These are phyloP conservation scores for Xylariaceae sp. DNA, from an alignment of 2,329 filamentous ascomycete genomes.

Conservation along the genomic window DNA sequence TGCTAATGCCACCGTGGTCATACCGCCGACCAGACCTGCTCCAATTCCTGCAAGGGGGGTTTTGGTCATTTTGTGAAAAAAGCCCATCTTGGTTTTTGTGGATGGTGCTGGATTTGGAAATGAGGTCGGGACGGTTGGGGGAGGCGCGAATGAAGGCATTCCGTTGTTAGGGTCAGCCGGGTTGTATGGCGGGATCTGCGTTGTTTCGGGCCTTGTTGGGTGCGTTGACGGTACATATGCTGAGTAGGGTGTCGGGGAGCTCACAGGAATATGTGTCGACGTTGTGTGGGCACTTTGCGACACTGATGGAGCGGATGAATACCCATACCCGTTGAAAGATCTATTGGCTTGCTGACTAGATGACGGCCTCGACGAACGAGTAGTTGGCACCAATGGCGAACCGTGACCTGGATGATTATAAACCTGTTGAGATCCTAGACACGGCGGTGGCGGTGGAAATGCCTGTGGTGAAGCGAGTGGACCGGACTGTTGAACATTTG, in stretches of 20 bases:
- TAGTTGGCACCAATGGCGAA: neutral
- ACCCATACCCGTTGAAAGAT: no score
- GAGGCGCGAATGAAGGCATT: conserved; percentile 9
- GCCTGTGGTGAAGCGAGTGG: neutral
- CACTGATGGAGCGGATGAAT: no score
- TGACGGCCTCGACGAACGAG: no score
- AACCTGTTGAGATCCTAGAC: conserved; percentile 2
- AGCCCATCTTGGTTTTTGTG: conserved; percentile 9
- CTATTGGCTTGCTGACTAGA: no score
- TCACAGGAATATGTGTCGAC: conserved; percentile 12
- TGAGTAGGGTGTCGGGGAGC: conserved; percentile 5
- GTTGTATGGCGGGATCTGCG: conserved; percentile 10
- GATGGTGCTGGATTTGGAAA: neutral
- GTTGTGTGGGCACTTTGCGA: conserved; percentile 9
- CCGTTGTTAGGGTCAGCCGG: conserved; percentile 8
- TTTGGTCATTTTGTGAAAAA: conserved; percentile 17
- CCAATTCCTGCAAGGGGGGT: conserved; percentile 7
- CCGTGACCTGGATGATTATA: conserved; percentile 3
- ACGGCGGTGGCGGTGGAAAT: neutral
- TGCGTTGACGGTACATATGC: conserved; percentile 6
- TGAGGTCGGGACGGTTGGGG: conserved; percentile 2
- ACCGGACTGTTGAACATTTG: conserved; percentile 1
- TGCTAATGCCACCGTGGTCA: conserved; percentile 6
- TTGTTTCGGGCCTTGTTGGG: neutral
- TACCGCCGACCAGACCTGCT: conserved; percentile 8